A percentile compares a stretch with the other conserved stretches of the same genome.
Evolutionary conservation across 768 basidiomycete genomes (phyloP).

Genomic region (Lentinula edodes): DNA sequence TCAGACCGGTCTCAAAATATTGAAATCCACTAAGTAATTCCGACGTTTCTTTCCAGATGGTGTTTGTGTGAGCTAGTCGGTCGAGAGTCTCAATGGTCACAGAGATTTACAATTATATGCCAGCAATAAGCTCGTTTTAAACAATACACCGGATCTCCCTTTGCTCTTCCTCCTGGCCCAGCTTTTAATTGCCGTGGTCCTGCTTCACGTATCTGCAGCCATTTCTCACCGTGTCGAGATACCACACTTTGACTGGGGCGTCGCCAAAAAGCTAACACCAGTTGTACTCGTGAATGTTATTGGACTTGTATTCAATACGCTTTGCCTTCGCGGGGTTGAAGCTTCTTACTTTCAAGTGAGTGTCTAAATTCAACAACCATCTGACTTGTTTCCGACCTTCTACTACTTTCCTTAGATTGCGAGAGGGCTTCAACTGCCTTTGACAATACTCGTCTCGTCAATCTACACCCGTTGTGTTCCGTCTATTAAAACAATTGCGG

Average conservation of each 20-base stretch:
- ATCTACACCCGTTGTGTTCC: slow-evolving; percentile 50
- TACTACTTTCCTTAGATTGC: slow-evolving; percentile 52
- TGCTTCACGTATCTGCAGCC: slow-evolving; percentile 51
- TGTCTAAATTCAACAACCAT: not conserved
- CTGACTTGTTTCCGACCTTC: not conserved
- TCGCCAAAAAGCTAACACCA: slow-evolving; percentile 54
- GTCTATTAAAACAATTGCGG: slow-evolving; percentile 45
- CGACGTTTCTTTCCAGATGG: slow-evolving; percentile 32
- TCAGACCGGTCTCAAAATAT: not conserved
- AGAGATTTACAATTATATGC: slow-evolving; percentile 3
- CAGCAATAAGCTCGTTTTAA: slow-evolving; percentile 76
- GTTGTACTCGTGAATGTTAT: slow-evolving; percentile 67
- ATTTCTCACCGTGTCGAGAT: slow-evolving; percentile 48
- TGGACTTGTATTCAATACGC: slow-evolving; percentile 74
- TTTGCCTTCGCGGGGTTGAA: slow-evolving; percentile 74
- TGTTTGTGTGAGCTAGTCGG: slow-evolving; percentile 37
- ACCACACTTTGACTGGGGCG: slow-evolving; percentile 45
- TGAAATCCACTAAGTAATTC: slow-evolving; percentile 2
- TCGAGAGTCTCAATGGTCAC: not conserved
- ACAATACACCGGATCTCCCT: slow-evolving; percentile 58
- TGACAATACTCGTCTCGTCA: slow-evolving; percentile 73
- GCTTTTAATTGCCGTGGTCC: slow-evolving; percentile 60
- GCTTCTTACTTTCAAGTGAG: slow-evolving; percentile 76
- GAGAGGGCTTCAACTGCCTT: slow-evolving; percentile 74
- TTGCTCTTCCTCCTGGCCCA: slow-evolving; percentile 65